Base-by-base conservation (phyloP, 768 basidiomycete genomes). In the Kondoa malvinella region DNA sequence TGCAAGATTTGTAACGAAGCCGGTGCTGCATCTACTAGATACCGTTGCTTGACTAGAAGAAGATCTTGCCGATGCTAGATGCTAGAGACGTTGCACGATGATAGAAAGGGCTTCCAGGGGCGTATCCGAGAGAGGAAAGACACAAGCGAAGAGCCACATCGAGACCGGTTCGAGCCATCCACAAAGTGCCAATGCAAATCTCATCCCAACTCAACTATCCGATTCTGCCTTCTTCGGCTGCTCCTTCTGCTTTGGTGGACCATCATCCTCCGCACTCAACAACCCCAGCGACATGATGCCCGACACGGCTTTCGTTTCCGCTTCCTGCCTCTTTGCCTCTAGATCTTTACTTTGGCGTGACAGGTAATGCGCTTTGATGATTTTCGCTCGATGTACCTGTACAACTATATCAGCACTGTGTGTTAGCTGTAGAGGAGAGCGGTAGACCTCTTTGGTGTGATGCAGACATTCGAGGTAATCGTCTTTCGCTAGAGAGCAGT, bases 391-490 rank as follows among this genome's bases (percentile, higher is more conserved):
- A 16, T 77, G 76, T 74, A 79, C 77, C 79, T 79, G 75, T 14
- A 2, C 16, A 33, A 40, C 17, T 25, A 15, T 57, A 33, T 4
- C 32, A 65, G 2, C 33, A 12, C 34, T 34, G 30, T 29, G 50
- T 3, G 56, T 57, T 16, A n/a, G 50, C 59, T 14, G 27, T 16
- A 64, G 2, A 29, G 1, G 30, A 57, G 12, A 26, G 32, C 17
- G 29, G 75, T 83, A 74, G 71, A 90, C 92, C 84, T 91, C 89
- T 78, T 92, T 87, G 30, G 83, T 84, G 75, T 86, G 84, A 76
- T 94, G 91, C 67, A 96, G 78, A 77, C 92, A 95, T 76, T 92
- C 90, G 66, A 92, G 75, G 78, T 96, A 96, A 77, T 94, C 92
- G 70, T 87, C 87, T 64, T 83, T 83, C 69, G 84, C 85, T 17